Base-by-base conservation (phyloP, 768 basidiomycete genomes). In the Trametes cingulata region DNA sequence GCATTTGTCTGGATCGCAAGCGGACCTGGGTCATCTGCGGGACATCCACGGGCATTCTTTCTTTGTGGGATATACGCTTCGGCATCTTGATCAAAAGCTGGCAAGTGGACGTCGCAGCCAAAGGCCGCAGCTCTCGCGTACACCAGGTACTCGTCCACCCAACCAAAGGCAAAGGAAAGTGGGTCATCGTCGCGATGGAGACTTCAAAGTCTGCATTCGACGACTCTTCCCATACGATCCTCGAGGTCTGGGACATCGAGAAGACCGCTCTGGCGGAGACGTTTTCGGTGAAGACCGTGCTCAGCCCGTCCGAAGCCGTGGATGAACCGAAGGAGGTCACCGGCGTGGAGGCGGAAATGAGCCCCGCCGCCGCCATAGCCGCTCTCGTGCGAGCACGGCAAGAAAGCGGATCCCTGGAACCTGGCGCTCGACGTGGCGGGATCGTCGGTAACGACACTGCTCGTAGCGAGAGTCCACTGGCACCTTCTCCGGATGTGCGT, bases 161-260 rank as follows among this genome's bases (percentile, higher is more conserved):
- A 0, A 83, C 88, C 0, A 91, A 87, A 68, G 94, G 94, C 19
- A 85, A 85, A 60, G 94, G 94, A 0, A 86, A 88, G 48, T 98
- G 94, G 93, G 79, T 98, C 45, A 85, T 97, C 73, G 90, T 97
- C 43, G 85, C 94, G 0, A 74, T 89, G 15, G 90, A 90, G 67
- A 77, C 84, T 1, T 56, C 61, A 14, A 54, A 56, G 10, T 41
- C 27, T n/a, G 13, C 27, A 2, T 19, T 39, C n/a, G 67, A 66
- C 50, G 52, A 53, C 8, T 66, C 78, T 2, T 78, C 80, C 14
- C 67, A 66, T 2, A 77, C 79, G 35, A 71, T 94, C 43, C 78
- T 93, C 6, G 93, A 97, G 69, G 90, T 95, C 1, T 97, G 94
- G 92, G 94, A 98, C 69, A 85, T 98, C 52, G 94, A 96, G 73